Base-by-base conservation (phyloP, 1,284 basidiomycete genomes). In the Ceratobasidium sp. region DNA sequence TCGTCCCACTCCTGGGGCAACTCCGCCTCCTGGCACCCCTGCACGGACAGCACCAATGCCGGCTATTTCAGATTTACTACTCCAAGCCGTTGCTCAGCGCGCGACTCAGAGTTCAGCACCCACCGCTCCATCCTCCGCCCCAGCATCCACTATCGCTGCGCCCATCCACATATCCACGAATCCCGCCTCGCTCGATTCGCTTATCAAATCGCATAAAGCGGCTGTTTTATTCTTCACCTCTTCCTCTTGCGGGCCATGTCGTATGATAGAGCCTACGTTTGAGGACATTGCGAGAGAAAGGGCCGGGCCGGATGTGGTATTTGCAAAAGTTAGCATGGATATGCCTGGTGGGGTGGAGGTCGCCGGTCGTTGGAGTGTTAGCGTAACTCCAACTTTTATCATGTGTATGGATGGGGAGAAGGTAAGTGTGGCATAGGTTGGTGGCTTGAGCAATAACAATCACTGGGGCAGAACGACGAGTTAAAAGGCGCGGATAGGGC, bases 311-410 rank as follows among this genome's bases (percentile, higher is more conserved):
- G 84, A 82, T 8, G 83, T 87, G 17, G 90, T 86, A 1, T 95
- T 94, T 75, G 85, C 89, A 6, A 92, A 92, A 79, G 85, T 95
- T 42, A 93, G 95, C 79, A 79, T 93, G 72, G 85, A 83, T 6
- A 84, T 89, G 4, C 90, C 89, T 15, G 0, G 78, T 86, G 77
- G 88, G 87, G 0, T 76, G 80, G 7, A 79, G 80, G 54, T 94
- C 29, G 91, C 90, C 0, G 75, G 79, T 0, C 82, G 89, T 74
- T 91, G 86, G 79, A 81, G 84, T 2, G 86, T 96, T 0, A 78
- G 83, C n/a, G 92, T 84, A 0, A 95, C 92, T 0, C 93, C 94
- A 2, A 94, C 93, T 3, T 95, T 94, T 77, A 81, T 91, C 60
- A 93, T 92, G 79, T 95, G 93, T 80, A 77, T 88, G 73, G 83